phyloP scores from a whole-genome alignment of 768 basidiomycete species.

The Amanita phalloides region DNA sequence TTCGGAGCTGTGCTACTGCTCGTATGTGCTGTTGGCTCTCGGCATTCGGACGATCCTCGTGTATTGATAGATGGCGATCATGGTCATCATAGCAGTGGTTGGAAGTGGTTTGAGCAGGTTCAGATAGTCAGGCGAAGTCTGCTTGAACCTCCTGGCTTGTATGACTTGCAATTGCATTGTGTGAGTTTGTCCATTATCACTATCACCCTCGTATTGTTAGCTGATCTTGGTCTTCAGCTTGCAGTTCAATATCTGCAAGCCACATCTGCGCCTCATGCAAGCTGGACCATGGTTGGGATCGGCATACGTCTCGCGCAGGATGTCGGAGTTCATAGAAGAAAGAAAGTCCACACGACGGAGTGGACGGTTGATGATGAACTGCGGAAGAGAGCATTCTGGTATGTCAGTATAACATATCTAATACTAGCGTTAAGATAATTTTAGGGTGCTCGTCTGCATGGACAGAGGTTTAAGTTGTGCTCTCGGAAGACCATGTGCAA shows the following conservation, averaged over 20 bases:
- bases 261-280: constrained; percentile 48
- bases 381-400: constrained; percentile 68
- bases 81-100: constrained; percentile 39
- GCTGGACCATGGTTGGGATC: constrained; percentile 63
- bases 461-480: constrained; percentile 41
- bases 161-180: constrained; percentile 64
- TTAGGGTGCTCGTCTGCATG: constrained; percentile 45
- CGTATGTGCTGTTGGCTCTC: constrained; percentile 61
- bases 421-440: not conserved
- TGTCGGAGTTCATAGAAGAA: constrained; percentile 56
- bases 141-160: constrained; percentile 54
- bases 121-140: constrained; percentile 53
- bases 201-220: not conserved
- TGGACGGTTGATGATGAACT: constrained; percentile 54
- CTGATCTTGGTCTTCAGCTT: constrained; percentile 25
- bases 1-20: constrained; percentile 57
- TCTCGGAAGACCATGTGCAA: constrained; percentile 64
- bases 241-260: constrained; percentile 43
- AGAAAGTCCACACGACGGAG: constrained; percentile 21
- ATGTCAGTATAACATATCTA: constrained; percentile 1
- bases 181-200: constrained; percentile 18
- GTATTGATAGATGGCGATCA: constrained; percentile 31
- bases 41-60: constrained; percentile 46
- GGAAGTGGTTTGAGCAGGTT: constrained; percentile 63
- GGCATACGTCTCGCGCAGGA: constrained; percentile 71